Percentiles rank a stretch among this genome's conserved stretches.
Evolutionary conservation across 768 basidiomycete species (phyloP).

Genomic region (Boletus fagicola): DNA sequence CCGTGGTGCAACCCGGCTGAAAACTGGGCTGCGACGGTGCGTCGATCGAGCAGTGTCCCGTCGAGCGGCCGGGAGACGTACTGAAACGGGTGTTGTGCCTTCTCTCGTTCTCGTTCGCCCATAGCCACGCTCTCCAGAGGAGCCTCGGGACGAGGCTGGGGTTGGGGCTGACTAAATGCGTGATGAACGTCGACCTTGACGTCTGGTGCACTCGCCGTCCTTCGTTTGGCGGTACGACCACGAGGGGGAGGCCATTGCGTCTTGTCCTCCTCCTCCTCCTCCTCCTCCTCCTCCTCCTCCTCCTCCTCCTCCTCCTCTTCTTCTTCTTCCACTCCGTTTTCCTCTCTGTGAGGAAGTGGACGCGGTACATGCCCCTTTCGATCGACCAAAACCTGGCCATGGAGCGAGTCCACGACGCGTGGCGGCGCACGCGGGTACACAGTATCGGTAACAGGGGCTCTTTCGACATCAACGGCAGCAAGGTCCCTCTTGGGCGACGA

Average conservation of each 20-base stretch:
- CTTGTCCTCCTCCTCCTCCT: background rate
- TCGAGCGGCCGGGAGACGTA: background rate
- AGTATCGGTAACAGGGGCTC: background rate
- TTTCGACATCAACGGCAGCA: background rate
- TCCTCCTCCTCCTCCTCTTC: background rate
- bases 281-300: no score
- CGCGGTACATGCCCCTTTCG: slow-evolving; percentile 16
- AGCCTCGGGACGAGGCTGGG: background rate
- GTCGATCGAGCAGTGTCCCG: background rate
- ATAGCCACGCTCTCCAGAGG: background rate
- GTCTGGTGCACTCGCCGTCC: background rate
- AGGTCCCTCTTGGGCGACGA: slow-evolving; percentile 8
- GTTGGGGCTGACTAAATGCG: slow-evolving; percentile 14
- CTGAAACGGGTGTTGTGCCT: no score
- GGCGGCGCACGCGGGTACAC: slow-evolving; percentile 20
- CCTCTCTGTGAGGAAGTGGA: background rate
- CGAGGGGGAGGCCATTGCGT: slow-evolving; percentile 19
- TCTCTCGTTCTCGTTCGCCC: background rate
- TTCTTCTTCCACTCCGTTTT: background rate
- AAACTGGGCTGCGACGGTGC: background rate
- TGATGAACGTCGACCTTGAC: slow-evolving; percentile 6
- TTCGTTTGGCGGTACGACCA: background rate
- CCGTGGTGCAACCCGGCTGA: background rate
- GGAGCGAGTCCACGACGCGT: slow-evolving; percentile 18
- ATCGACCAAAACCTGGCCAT: slow-evolving; percentile 21